A percentile compares a stretch with the other conserved stretches of the same genome.
Evolutionary conservation across 352 stramenopile species (phyloP).

Genomic region (Phytophthora parvispora): DNA sequence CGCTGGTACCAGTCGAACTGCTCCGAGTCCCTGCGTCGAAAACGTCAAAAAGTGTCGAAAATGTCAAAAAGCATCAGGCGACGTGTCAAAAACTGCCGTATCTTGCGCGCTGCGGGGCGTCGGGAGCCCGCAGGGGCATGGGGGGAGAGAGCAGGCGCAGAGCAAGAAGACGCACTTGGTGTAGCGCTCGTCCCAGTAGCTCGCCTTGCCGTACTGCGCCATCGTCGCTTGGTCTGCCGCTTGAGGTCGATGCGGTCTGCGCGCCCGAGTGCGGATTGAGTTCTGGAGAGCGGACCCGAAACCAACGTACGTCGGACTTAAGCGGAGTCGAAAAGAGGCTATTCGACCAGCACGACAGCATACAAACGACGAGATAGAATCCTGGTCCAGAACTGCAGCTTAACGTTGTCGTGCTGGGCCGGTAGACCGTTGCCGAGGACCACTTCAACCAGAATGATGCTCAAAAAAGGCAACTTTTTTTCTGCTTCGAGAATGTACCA

Average conservation of each 20-base stretch:
- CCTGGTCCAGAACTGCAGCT: too few species aligned
- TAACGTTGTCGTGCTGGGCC: background rate
- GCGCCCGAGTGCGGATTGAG: background rate
- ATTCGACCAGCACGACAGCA: background rate
- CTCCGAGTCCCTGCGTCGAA: conserved; percentile 84
- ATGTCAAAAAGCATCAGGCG: background rate
- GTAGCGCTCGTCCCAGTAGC: conserved; percentile 96
- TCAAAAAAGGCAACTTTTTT: background rate
- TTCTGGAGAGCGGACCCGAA: background rate
- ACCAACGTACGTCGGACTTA: background rate
- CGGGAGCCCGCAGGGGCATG: background rate
- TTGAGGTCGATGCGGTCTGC: background rate
- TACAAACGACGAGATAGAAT: background rate
- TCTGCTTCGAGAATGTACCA: background rate
- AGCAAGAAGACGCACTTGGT: conserved; percentile 79
- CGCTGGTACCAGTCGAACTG: conserved; percentile 97
- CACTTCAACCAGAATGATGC: background rate
- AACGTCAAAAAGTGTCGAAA: conserved; percentile 1
- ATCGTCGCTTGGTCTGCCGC: conserved; percentile 36
- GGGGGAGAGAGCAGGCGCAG: background rate
- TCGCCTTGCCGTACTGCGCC: conserved; percentile 95
- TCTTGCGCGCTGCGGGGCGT: background rate
- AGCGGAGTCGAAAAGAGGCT: background rate
- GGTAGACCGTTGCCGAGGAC: background rate
- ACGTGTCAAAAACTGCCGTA: background rate